Evolutionary conservation across 2,329 filamentous ascomycete species (phyloP).

Genomic region (Fusarium sp.): DNA sequence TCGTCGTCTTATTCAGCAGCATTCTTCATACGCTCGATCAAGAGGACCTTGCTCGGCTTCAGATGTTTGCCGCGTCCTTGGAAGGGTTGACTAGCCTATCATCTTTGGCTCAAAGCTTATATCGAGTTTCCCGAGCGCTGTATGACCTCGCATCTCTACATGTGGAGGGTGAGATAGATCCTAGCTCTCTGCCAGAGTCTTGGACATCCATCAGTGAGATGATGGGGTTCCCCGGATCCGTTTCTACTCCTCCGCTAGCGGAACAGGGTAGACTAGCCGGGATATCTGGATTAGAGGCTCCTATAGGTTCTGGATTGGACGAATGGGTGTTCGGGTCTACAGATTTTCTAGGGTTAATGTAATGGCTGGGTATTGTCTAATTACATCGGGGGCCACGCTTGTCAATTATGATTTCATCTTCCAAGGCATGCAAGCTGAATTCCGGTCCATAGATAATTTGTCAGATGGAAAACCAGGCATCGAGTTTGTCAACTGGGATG

Average conservation of each 20-base stretch:
- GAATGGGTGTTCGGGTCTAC: background rate
- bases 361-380: background rate
- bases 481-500: no score
- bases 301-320: background rate
- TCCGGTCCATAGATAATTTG: no score
- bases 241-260: background rate
- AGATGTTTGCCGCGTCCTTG: background rate
- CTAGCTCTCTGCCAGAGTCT: background rate
- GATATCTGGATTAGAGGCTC: background rate
- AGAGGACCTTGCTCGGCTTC: background rate
- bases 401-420: no score
- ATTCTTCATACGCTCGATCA: background rate
- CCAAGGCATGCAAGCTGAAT: no score
- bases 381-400: no score
- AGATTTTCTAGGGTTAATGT: background rate
- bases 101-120: background rate
- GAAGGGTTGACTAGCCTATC: background rate
- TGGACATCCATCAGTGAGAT: background rate
- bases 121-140: background rate
- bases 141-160: background rate
- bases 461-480: no score
- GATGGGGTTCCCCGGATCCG: background rate
- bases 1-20: background rate
- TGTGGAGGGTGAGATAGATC: background rate
- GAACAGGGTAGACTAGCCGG: background rate